Evolutionary conservation across 371 early-diverging fungal genomes (phyloP), one percentile per base, ranked within the genome.

Genomic region (Actinomucor elegans): DNA sequence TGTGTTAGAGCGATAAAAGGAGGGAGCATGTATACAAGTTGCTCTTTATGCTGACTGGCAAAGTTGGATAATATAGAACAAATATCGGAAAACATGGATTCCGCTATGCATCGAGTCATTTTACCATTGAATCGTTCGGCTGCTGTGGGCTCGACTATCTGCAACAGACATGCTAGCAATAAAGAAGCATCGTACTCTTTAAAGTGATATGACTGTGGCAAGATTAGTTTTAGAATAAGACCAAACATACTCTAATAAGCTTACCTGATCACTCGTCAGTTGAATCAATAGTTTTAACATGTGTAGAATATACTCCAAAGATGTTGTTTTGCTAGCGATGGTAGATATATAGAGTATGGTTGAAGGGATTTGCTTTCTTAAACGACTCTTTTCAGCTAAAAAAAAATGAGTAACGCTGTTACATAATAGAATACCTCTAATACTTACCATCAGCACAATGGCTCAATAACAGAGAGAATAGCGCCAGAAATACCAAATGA

Each of bases 1-100:
- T 84, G 81, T 14, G 78, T 33, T 34, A 81, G 64, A 0, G 75
- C 69, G 15, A 73, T 67, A 43, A 74, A 75, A 0, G 79, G 66
- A 11, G 81, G 73, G 34, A 84, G 66, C 40, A 73, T 50, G 14
- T 75, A 69, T 14, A 73, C 64, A 15, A 81, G 55, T 18, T 69
- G 67, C 17, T 78, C 76, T 36, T 78, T 79, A 24, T 76, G 74
- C 43, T 71, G 67, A 3, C 69, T 57, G 5, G 73, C 57, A 8
- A 81, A 45, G 24, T 74, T 76, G 5, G 67, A 66, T 29, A 84
- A 56, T 12, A 80, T 54, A 12, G 62, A 48, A 33, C 79, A 80
- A n/a, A 79, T 33, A 10, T 67, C 66, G 18, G 66, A 58, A 55
- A 79, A 79, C 11, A 80, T 44, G 3, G 27, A 49, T 18, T 65